Conservation (phyloP, 371 early-diverging fungal genomes). For the Mucor plumbeus region DNA sequence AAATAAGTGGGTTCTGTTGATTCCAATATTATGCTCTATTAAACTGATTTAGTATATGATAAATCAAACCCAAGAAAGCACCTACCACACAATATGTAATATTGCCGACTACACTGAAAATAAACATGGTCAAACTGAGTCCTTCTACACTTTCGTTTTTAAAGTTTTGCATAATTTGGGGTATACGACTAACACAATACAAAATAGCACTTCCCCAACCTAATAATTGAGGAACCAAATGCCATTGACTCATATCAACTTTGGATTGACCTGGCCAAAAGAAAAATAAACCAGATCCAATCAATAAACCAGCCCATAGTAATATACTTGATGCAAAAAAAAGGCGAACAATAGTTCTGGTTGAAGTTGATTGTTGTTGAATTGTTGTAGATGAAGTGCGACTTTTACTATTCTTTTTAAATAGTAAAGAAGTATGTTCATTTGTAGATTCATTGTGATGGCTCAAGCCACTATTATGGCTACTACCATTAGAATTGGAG, state of each 20-base stretch:
- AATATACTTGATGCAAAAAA: slow-evolving; percentile 31
- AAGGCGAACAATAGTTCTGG: slow-evolving; percentile 27
- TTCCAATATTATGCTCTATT: slow-evolving; percentile 67
- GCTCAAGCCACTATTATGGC: not conserved
- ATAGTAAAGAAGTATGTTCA: slow-evolving; percentile 9
- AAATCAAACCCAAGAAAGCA: not conserved
- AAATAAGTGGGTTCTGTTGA: slow-evolving; percentile 66
- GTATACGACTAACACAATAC: slow-evolving; percentile 71
- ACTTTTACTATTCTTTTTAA: not conserved
- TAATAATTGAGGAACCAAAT: slow-evolving; percentile 45
- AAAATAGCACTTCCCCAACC: slow-evolving; percentile 64
- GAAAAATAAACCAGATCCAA: slow-evolving; percentile 32
- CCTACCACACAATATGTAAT: slow-evolving; percentile 65
- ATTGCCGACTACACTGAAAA: slow-evolving; percentile 85
- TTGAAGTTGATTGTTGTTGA: slow-evolving; percentile 9
- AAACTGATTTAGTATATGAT: not conserved
- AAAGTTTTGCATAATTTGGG: slow-evolving; percentile 84
- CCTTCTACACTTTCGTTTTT: slow-evolving; percentile 76
- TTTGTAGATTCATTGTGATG: not conserved
- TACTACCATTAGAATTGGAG: not conserved
- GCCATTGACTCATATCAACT: slow-evolving; percentile 42
- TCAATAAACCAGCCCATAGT: slow-evolving; percentile 23
- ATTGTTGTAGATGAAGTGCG: not conserved
- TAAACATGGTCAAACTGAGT: slow-evolving; percentile 78
- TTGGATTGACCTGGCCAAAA: slow-evolving; percentile 30